Conservation (phyloP, 202 grass and related monocot genomes). For the Schoenoplectus tabernaemontani region DNA sequence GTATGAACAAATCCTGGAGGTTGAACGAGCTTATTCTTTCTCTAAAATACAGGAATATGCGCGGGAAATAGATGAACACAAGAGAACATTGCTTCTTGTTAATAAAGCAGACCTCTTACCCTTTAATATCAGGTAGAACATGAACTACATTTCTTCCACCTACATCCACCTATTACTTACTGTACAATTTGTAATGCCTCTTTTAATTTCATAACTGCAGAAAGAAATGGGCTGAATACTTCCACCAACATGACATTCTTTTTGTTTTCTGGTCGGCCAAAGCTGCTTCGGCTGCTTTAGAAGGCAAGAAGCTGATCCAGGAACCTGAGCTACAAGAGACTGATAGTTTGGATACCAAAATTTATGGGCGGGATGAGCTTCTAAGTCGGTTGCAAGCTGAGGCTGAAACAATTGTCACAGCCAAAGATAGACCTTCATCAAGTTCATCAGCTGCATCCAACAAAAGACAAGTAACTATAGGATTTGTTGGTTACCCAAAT, state of each 20-base stretch:
- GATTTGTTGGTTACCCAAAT: conserved; percentile 98
- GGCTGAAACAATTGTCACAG: conserved; percentile 56
- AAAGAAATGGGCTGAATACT: conserved; percentile 76
- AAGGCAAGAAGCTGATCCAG: conserved; percentile 54
- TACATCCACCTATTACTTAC: conserved; percentile 11
- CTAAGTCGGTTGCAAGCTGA: conserved; percentile 68
- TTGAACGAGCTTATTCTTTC: conserved; percentile 17
- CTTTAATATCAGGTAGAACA: conserved; percentile 49
- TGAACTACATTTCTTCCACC: neutral
- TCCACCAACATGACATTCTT: conserved; percentile 54
- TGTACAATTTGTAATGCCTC: neutral
- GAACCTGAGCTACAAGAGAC: conserved; percentile 30
- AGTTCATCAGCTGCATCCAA: conserved; percentile 40
- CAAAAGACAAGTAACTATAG: conserved; percentile 68
- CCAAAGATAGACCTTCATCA: conserved; percentile 24
- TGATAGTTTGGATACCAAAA: conserved; percentile 56
- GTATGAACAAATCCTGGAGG: neutral
- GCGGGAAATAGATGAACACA: conserved; percentile 73
- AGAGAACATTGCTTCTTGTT: conserved; percentile 81
- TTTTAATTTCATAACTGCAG: conserved; percentile 33
- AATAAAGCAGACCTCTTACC: conserved; percentile 94
- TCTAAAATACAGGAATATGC: conserved; percentile 55
- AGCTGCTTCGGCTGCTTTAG: conserved; percentile 67
- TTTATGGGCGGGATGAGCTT: conserved; percentile 76
- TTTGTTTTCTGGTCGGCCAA: conserved; percentile 96